Evolutionary conservation across 352 stramenopile genomes (phyloP).

Genomic region (Globisporangium irregulare): DNA sequence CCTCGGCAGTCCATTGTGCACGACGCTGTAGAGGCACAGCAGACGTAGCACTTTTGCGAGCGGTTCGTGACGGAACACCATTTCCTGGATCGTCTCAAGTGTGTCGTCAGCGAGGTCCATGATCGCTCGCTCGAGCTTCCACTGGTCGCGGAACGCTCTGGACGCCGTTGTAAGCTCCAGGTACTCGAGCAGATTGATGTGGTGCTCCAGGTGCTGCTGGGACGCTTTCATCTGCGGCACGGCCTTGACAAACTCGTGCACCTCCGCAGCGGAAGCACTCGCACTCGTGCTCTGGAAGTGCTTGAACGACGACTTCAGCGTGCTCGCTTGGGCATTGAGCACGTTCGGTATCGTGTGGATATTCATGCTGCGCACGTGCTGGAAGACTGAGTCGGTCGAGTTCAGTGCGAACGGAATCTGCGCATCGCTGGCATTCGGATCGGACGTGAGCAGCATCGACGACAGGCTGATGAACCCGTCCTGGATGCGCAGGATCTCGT

Average conservation of each 20-base stretch:
- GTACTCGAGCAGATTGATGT: slow-evolving; percentile 61
- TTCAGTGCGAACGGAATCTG: slow-evolving; percentile 47
- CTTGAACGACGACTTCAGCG: slow-evolving; percentile 49
- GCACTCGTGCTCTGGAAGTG: slow-evolving; percentile 50
- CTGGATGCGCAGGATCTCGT: slow-evolving; percentile 58
- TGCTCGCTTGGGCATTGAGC: slow-evolving; percentile 48
- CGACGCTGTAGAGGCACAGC: slow-evolving; percentile 61
- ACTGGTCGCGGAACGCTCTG: slow-evolving; percentile 56
- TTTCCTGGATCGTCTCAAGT: slow-evolving; percentile 46
- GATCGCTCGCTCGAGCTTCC: slow-evolving; percentile 65
- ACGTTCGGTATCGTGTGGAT: slow-evolving; percentile 46
- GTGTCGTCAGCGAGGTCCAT: slow-evolving; percentile 43
- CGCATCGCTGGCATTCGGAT: slow-evolving; percentile 24
- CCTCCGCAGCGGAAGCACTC: slow-evolving; percentile 46
- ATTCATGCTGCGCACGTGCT: slow-evolving; percentile 61
- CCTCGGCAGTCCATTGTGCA: slow-evolving; percentile 38
- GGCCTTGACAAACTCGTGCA: slow-evolving; percentile 69
- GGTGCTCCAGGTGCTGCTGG: slow-evolving; percentile 52
- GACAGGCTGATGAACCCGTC: slow-evolving; percentile 53
- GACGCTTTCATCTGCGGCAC: slow-evolving; percentile 58
- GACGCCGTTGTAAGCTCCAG: slow-evolving; percentile 42
- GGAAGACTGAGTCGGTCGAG: slow-evolving; percentile 51
- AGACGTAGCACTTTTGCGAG: slow-evolving; percentile 53
- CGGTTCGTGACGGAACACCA: slow-evolving; percentile 56
- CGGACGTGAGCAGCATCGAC: slow-evolving; percentile 34